These are phyloP conservation scores for Alternaria conjuncta DNA, from an alignment of 2,329 filamentous ascomycete genomes.

Conservation along the genomic window DNA sequence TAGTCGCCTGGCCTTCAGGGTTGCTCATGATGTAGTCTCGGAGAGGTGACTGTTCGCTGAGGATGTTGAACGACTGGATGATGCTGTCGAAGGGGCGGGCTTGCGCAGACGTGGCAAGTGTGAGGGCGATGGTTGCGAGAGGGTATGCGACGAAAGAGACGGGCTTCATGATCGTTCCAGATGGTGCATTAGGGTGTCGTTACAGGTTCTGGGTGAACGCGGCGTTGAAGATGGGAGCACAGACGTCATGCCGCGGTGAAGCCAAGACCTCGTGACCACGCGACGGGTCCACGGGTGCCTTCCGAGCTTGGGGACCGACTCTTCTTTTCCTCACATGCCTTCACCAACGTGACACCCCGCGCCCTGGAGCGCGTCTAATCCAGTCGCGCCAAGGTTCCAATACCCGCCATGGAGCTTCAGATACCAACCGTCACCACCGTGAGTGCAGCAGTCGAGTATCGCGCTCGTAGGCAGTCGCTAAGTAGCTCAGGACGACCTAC, in stretches of 20 bases:
- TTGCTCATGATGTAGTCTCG: slow-evolving; percentile 37
- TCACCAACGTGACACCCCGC: slow-evolving; percentile 17
- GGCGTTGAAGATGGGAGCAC: slow-evolving; percentile 21
- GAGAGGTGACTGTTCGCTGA: slow-evolving; percentile 38
- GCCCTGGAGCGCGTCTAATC: slow-evolving; percentile 21
- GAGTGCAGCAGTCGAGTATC: slow-evolving; percentile 9
- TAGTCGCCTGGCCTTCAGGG: slow-evolving; percentile 37
- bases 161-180: slow-evolving; percentile 36
- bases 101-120: slow-evolving; percentile 41
- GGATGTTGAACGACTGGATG: slow-evolving; percentile 35
- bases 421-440: slow-evolving; percentile 44
- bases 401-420: slow-evolving; percentile 24
- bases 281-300: slow-evolving; percentile 28
- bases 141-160: slow-evolving; percentile 31
- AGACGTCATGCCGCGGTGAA: slow-evolving; percentile 44
- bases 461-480: slow-evolving; percentile 11
- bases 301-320: slow-evolving; percentile 9
- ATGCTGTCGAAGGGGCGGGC: slow-evolving; percentile 41
- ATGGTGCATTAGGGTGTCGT: slow-evolving; percentile 14
- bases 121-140: slow-evolving; percentile 36
- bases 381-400: background rate
- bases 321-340: slow-evolving; percentile 19
- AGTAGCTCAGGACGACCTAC: slow-evolving; percentile 50
- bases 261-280: slow-evolving; percentile 45
- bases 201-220: slow-evolving; percentile 14